Base-by-base conservation (phyloP, 2,329 filamentous ascomycete genomes). In the Westerdykella sp. region DNA sequence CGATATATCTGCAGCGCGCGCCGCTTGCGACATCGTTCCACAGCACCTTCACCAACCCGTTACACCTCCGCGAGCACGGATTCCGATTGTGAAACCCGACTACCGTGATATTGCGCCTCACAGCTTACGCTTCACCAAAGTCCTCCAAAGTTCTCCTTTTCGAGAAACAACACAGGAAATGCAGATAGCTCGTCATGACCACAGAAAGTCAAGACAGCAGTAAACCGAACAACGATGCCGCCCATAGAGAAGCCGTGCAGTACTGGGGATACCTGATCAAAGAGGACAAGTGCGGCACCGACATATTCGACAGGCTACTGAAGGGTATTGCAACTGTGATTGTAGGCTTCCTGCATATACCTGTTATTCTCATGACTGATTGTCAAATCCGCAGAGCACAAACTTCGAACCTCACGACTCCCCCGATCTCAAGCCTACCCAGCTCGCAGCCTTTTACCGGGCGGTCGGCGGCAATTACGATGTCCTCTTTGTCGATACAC, bases 401-500 rank as follows among this genome's bases (percentile, higher is more conserved):
- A 61, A 63, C 40, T 72, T 71, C 44, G 68, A 71, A 39, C 67
- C 69, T 34, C 65, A 66, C 50, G 67, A 72, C 43, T 67, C 67
- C 32, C 62, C 66, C 15, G 73, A 76, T 48, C 58, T 76, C 46
- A 73, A 69, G 5, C 73, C 73, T 5, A 60, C 65, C 18, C 73
- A 75, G 53, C 66, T 75, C 35, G 72, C 72, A 21, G 64, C 65
- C 34, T 75, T 74, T 66, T 75, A 76, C 61, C 68, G 69, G 47
- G 62, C 71, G 42, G 60, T 73, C 47, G 54, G 72, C 55, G 64
- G 70, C 56, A 54, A 73, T 68, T 60, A 72, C 64, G 72, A 75
- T 45, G 62, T 72, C 18, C 78, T 97, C 42, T 97, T 97, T 65
- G 73, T 91, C 34, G 76, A 83, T 3, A 87, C 85, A 28, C 82